Evolutionary conservation across 352 stramenopile species (phyloP), one percentile per base, ranked within the genome.

Genomic region (Pythium chondricola): DNA sequence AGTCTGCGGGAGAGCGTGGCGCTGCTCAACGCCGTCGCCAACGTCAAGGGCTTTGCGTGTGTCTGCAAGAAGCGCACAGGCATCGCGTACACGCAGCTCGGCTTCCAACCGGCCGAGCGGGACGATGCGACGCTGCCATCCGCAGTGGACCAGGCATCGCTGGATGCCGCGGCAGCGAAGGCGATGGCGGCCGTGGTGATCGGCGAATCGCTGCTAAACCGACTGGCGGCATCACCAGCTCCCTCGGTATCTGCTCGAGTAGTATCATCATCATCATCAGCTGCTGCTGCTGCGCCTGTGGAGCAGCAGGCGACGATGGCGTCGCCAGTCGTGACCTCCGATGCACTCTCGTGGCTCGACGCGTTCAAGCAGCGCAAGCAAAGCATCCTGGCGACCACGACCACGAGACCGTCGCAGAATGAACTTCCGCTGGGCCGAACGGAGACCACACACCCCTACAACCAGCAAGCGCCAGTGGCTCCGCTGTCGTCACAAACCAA

Each of bases 291-390:
- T 25, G 1, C 22, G 27, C 14, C 17, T 17, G 9, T 6, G 1
- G 27, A 14, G 17, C 6, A 45, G 24, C 29, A 13, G 13, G 8
- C 29, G 29, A 13, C 29, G 13, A 13, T 33, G 4, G 44, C 62
- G 16, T 62, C 55, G 4, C 48, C 53, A 5, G 46, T 38, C 3
- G 47, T 59, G 26, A 55, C 54, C 6, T 75, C 74, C 2, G 70
- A 85, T 31, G 62, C 74, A 9, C 74, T 83, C 53, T 74, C 49
- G 17, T 90, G 79, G 79, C 52, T 90, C 4, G 68, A 76, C 32
- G 50, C 60, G 0, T 90, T 85, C 54, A 67, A 66, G 21, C 70
- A 87, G 50, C 70, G 76, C 6, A 87, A 88, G 53, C 60, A 65
- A 36, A 65, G 83, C 27, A 90, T 90, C 24, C 64, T 88, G 16